Evolutionary conservation across 2,329 filamentous ascomycete genomes (phyloP).

Genomic region (Aspergillus cejpii): DNA sequence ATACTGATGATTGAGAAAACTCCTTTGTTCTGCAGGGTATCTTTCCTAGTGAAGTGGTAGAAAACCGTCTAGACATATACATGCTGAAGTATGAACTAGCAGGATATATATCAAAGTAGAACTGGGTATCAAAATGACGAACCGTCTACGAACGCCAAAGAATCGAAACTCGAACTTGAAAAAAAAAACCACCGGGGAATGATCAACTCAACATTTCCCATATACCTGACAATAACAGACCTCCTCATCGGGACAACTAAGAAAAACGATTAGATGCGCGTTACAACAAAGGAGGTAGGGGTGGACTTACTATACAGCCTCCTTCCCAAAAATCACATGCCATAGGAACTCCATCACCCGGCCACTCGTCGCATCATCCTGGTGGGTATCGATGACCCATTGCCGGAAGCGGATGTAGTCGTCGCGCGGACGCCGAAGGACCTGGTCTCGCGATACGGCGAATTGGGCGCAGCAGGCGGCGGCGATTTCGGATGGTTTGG

Average conservation of each 20-base stretch:
- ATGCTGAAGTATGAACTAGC: too few relatives aligned
- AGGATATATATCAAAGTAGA: too few relatives aligned
- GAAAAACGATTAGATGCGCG: background rate
- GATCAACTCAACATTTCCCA: slow-evolving; percentile 24
- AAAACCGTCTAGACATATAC: too few relatives aligned
- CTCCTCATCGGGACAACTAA: slow-evolving; percentile 31
- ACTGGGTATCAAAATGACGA: background rate
- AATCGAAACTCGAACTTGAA: too few relatives aligned
- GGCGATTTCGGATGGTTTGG: slow-evolving; percentile 48
- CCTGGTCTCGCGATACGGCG: slow-evolving; percentile 50
- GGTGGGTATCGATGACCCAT: slow-evolving; percentile 53
- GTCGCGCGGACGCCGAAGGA: slow-evolving; percentile 44
- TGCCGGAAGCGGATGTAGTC: slow-evolving; percentile 54
- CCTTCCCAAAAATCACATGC: slow-evolving; percentile 51
- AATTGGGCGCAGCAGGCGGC: slow-evolving; percentile 62
- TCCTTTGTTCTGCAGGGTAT: too few relatives aligned
- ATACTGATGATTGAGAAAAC: too few relatives aligned
- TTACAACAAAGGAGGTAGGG: too few relatives aligned
- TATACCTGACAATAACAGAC: slow-evolving; percentile 36
- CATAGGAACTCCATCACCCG: slow-evolving; percentile 60
- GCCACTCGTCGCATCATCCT: slow-evolving; percentile 52
- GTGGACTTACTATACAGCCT: slow-evolving; percentile 38
- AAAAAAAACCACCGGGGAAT: too few relatives aligned
- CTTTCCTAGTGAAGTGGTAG: too few relatives aligned
- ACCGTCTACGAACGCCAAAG: background rate